Base-by-base conservation (phyloP, 140 eudicot genomes). In the Ambrosia hybrid region DNA sequence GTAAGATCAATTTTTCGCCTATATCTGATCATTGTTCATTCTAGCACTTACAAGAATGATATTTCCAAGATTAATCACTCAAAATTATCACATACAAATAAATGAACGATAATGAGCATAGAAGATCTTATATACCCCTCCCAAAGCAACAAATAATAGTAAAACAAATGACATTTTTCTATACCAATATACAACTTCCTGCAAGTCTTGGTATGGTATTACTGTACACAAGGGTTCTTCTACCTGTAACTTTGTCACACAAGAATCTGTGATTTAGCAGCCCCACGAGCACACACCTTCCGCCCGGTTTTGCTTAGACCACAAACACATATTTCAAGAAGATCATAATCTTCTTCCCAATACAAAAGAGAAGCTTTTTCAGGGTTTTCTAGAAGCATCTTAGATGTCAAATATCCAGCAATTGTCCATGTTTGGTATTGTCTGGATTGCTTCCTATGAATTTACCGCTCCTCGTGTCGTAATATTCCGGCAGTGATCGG, bases 261-360 rank as follows among this genome's bases (percentile, higher is more conserved):
- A 21, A 91, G 92, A 72, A 91, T 83, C 78, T 88, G 97, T 12
- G 97, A 91, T 76, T 77, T 91, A 37, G 96, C 91, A 56, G 87
- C 93, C 17, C 78, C 80, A 1, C 96, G 93, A 13, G 93, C 85
- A 51, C 97, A 91, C 11, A 80, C 80, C 14, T 75, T 83, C 60
- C 90, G 72, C 8, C 89, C 82, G 6, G 83, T 73, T 72, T 91
- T 88, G 76, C 57, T 82, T 16, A 91, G 81, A 14, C 96, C 91
- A 14, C 97, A 91, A 58, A 91, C 96, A 38, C 97, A 91, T n/a
- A 64, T 82, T 76, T 91, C 96, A 53, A 91, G 91, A 70, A 91
- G 92, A 13, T 86, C 96, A 55, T 88, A 91, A 62, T 91, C 97
- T 79, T 91, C 96, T 58, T 91, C 96, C 97, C 93, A 88, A 58